Percentiles rank a stretch among this genome's conserved stretches.
Evolutionary conservation across 306 rosid genomes (phyloP).

Genomic region (Gastrolobium villosum): DNA sequence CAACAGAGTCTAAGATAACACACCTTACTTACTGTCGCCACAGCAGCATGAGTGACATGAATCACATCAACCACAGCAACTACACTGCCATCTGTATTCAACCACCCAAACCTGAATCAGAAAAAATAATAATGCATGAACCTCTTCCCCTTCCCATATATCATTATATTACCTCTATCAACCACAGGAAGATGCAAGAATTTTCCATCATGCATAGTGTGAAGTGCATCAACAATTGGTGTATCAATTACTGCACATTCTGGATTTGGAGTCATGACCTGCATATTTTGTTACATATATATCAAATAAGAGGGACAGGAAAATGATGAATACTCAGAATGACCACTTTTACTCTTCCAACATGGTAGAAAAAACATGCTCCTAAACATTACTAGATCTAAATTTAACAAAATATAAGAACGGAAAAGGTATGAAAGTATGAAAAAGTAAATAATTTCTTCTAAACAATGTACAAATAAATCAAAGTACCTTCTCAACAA

Average conservation of each 20-base stretch:
- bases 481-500: constrained; percentile 84
- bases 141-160: constrained; percentile 28
- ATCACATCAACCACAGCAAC: constrained; percentile 92
- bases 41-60: constrained; percentile 97
- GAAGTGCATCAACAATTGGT: constrained; percentile 97
- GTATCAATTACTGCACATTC: constrained; percentile 87
- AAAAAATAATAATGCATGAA: constrained; percentile 32
- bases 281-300: constrained; percentile 47
- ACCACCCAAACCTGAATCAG: constrained; percentile 53
- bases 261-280: constrained; percentile 99
- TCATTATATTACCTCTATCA: constrained; percentile 78
- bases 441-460: background rate
- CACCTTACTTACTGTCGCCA: constrained; percentile 85
- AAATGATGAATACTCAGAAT: constrained; percentile 36
- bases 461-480: constrained; percentile 36
- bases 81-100: constrained; percentile 75
- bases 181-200: constrained; percentile 95
- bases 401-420: constrained; percentile 45
- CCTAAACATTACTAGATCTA: constrained; percentile 23
- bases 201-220: constrained; percentile 96
- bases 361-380: constrained; percentile 20
- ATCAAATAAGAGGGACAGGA: constrained; percentile 32
- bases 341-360: constrained; percentile 24
- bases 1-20: constrained; percentile 46
- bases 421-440: background rate